These are phyloP conservation scores for Bombardia bombarda DNA, from an alignment of 495 filamentous ascomycete species.

Conservation along the genomic window DNA sequence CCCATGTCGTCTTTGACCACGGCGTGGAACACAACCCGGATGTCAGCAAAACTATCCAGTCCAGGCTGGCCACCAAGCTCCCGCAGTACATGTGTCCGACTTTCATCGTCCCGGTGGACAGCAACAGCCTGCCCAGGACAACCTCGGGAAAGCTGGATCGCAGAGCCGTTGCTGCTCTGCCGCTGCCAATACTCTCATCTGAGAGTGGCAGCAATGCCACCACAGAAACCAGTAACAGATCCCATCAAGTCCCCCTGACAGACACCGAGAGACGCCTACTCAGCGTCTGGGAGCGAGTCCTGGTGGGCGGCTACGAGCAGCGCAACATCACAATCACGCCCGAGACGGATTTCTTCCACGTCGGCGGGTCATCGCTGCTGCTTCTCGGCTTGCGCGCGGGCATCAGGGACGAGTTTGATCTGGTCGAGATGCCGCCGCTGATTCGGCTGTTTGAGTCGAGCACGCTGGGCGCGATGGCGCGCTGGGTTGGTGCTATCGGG, in stretches of 20 bases:
- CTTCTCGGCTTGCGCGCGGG: conserved; percentile 20
- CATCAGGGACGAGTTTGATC: conserved; percentile 8
- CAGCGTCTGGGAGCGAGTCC: not conserved
- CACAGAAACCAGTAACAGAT: too few relatives aligned
- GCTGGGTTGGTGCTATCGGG: conserved; percentile 4
- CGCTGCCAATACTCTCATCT: too few relatives aligned
- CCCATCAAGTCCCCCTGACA: not conserved
- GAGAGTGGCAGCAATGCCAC: too few relatives aligned
- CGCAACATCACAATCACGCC: not conserved
- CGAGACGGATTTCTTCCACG: conserved; percentile 29
- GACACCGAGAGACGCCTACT: too few relatives aligned
- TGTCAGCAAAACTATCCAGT: conserved; percentile 12
- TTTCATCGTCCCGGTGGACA: conserved; percentile 25
- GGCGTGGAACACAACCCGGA: not conserved
- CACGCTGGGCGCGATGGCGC: conserved; percentile 22
- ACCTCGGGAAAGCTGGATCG: conserved; percentile 36
- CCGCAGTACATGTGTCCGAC: conserved; percentile 43
- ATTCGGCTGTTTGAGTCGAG: conserved; percentile 19
- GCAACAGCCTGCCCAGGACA: conserved; percentile 35
- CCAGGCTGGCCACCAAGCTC: conserved; percentile 9
- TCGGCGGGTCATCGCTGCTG: conserved; percentile 30
- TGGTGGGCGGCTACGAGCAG: too few relatives aligned
- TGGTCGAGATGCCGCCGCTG: conserved; percentile 7
- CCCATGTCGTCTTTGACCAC: conserved; percentile 21
- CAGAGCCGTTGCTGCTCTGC: conserved; percentile 29